Percentiles rank a stretch among this genome's conserved stretches.
phyloP scores from a whole-genome alignment of 768 basidiomycete species.

The Podaxis sp. region DNA sequence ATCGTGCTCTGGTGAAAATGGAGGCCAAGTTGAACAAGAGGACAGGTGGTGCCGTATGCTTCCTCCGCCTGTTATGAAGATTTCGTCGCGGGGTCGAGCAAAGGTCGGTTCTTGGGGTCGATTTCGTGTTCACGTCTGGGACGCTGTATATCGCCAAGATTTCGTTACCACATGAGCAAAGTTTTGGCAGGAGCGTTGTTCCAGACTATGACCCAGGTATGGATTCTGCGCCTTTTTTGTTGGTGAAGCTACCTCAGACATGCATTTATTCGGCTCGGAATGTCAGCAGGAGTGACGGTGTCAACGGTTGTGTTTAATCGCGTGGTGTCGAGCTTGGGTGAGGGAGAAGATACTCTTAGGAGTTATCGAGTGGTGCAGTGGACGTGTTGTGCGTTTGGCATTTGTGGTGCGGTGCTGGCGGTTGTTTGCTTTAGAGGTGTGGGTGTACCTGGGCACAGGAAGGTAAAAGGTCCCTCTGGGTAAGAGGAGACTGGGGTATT shows the following conservation, averaged over 20 bases:
- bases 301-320: conserved; percentile 68
- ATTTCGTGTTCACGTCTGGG: conserved; percentile 72
- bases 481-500: not conserved
- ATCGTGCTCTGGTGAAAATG: not conserved
- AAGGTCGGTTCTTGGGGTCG: conserved; percentile 69
- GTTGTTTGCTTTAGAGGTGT: conserved; percentile 25
- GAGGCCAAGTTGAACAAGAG: too few species aligned
- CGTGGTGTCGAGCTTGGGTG: conserved; percentile 26
- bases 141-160: conserved; percentile 73
- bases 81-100: conserved; percentile 57
- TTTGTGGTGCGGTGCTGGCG: conserved; percentile 41
- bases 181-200: conserved; percentile 70
- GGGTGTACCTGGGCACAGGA: conserved; percentile 22
- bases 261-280: conserved; percentile 46
- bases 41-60: not conserved
- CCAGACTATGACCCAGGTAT: conserved; percentile 74
- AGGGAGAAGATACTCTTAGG: conserved; percentile 30
- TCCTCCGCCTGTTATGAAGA: conserved; percentile 63
- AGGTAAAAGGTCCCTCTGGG: not conserved
- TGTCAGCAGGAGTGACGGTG: conserved; percentile 65
- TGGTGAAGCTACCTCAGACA: not conserved
- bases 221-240: not conserved
- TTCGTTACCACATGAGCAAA: conserved; percentile 65
- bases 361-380: conserved; percentile 68
- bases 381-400: conserved; percentile 57